phyloP scores from a whole-genome alignment of 495 filamentous ascomycete genomes.

The Xylaria venustula region DNA sequence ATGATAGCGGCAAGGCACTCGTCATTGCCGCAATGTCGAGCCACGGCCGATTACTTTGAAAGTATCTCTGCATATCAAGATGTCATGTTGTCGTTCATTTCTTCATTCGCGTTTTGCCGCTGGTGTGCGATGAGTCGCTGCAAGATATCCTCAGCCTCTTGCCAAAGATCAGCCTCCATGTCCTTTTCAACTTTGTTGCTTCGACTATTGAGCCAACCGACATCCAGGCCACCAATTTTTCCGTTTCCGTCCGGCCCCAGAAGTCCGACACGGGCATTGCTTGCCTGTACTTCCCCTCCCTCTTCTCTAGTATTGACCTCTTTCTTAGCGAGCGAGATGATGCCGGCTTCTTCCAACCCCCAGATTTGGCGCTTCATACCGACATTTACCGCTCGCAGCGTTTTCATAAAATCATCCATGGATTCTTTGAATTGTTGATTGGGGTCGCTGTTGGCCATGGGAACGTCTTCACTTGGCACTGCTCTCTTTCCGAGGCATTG shows the following conservation, averaged over 20 bases:
- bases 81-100: neutral
- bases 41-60: too few species aligned
- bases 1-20: too few species aligned
- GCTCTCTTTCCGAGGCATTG: conserved; percentile 61
- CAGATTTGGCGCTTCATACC: conserved; percentile 74
- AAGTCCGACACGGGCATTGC: conserved; percentile 19
- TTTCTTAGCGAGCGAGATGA: conserved; percentile 53
- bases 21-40: too few species aligned
- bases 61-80: neutral
- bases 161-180: conserved; percentile 78
- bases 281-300: conserved; percentile 19
- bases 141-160: conserved; percentile 47
- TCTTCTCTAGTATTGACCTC: conserved; percentile 22
- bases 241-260: conserved; percentile 51
- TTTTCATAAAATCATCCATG: conserved; percentile 66
- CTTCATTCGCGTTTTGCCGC: neutral
- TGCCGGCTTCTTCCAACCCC: conserved; percentile 73
- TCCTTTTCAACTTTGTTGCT: conserved; percentile 72
- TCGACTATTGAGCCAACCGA: conserved; percentile 82
- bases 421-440: conserved; percentile 55
- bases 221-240: conserved; percentile 64
- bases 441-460: conserved; percentile 33
- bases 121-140: conserved; percentile 13
- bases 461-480: conserved; percentile 24
- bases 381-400: conserved; percentile 67